Evolutionary conservation across 306 rosid genomes (phyloP).

Genomic region (Gleditsia sinensis): DNA sequence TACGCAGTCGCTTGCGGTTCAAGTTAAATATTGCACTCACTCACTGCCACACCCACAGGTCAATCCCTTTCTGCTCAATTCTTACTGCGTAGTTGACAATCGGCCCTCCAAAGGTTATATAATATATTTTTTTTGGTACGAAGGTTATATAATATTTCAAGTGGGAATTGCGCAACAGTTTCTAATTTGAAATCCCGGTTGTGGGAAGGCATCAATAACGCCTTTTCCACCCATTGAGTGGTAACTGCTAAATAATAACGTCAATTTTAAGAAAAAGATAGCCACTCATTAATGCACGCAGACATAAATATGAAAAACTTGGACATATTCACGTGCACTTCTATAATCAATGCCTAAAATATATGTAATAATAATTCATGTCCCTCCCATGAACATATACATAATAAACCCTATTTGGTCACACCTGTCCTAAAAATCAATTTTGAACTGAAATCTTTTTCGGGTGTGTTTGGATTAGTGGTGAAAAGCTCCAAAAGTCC

Average conservation of each 20-base stretch:
- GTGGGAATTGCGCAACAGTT: no score
- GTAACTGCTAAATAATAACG: conserved; percentile 30
- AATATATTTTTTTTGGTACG: no score
- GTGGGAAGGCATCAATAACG: background rate
- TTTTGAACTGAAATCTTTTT: background rate
- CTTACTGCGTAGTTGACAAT: background rate
- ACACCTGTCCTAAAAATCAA: no score
- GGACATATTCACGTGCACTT: conserved; percentile 41
- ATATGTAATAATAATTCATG: no score
- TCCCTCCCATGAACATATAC: no score
- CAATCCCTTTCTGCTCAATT: background rate
- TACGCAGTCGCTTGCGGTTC: conserved; percentile 13
- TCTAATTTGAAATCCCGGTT: background rate
- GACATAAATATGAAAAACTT: background rate
- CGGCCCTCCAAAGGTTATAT: no score
- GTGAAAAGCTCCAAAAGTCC: no score
- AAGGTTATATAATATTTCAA: no score
- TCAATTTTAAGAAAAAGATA: conserved; percentile 44
- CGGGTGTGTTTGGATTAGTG: background rate
- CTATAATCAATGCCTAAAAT: background rate
- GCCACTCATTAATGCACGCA: conserved; percentile 25
- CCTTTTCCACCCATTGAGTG: conserved; percentile 12
- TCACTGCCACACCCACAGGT: no score
- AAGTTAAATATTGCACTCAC: background rate
- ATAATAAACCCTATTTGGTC: no score